phyloP scores from a whole-genome alignment of 2,329 filamentous ascomycete species.

The Calonectria pseudoturangicola region DNA sequence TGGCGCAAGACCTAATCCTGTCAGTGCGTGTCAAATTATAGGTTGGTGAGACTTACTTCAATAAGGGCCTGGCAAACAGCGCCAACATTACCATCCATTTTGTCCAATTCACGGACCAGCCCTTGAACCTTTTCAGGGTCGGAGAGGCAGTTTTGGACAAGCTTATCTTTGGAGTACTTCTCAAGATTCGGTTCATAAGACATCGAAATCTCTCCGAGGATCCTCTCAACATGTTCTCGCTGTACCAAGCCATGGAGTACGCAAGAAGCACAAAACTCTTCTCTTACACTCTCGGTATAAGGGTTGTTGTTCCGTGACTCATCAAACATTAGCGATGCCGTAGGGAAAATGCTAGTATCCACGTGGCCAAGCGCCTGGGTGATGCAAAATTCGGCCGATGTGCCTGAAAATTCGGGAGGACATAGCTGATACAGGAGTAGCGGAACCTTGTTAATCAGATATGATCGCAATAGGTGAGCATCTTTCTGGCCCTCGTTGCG shows the following conservation, averaged over 20 bases:
- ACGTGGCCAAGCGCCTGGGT: slow-evolving; percentile 85
- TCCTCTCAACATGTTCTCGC: slow-evolving; percentile 83
- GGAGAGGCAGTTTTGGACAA: slow-evolving; percentile 85
- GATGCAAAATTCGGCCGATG: slow-evolving; percentile 83
- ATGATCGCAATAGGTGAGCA: slow-evolving; percentile 88
- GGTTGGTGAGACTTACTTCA: slow-evolving; percentile 70
- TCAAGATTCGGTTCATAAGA: slow-evolving; percentile 84
- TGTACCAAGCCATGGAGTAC: slow-evolving; percentile 90
- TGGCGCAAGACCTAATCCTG: slow-evolving; percentile 77
- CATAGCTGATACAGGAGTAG: slow-evolving; percentile 72
- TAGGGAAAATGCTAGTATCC: slow-evolving; percentile 84
- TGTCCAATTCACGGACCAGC: slow-evolving; percentile 87
- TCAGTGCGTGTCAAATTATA: slow-evolving; percentile 19
- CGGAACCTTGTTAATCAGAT: slow-evolving; percentile 82
- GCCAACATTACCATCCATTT: slow-evolving; percentile 93
- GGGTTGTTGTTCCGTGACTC: slow-evolving; percentile 74
- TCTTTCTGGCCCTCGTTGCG: slow-evolving; percentile 73
- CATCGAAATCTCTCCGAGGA: slow-evolving; percentile 90
- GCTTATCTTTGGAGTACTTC: slow-evolving; percentile 84
- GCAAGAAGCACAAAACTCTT: slow-evolving; percentile 92
- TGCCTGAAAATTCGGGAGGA: slow-evolving; percentile 82
- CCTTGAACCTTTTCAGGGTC: slow-evolving; percentile 85
- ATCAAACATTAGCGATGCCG: slow-evolving; percentile 75
- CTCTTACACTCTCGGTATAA: slow-evolving; percentile 75
- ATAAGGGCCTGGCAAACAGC: slow-evolving; percentile 87